phyloP scores from a whole-genome alignment of 768 basidiomycete genomes.

The Chlorophyllum brunneum region DNA sequence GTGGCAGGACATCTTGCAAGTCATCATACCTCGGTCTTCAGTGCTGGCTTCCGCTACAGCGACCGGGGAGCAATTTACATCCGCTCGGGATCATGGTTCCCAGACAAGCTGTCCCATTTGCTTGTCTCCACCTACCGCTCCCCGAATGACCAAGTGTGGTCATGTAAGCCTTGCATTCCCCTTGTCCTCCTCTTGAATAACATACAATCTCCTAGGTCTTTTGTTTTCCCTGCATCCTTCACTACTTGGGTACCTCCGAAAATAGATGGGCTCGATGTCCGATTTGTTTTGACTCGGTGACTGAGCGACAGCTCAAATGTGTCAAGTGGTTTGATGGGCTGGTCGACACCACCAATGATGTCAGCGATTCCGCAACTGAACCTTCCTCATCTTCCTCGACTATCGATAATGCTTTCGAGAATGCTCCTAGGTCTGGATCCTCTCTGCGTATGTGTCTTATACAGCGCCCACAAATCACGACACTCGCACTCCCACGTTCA shows the following conservation, averaged over 20 bases:
- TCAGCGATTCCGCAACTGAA: conserved; percentile 24
- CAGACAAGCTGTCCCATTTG: conserved; percentile 90
- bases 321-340: conserved; percentile 85
- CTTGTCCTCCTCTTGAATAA: conserved; percentile 14
- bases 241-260: conserved; percentile 81
- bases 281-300: conserved; percentile 92
- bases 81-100: conserved; percentile 50
- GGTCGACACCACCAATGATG: conserved; percentile 26
- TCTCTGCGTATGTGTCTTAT: conserved; percentile 83
- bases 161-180: conserved; percentile 62
- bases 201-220: conserved; percentile 57
- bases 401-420: conserved; percentile 29
- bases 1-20: conserved; percentile 94
- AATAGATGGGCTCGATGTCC: conserved; percentile 93
- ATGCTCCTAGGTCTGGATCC: conserved; percentile 50
- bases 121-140: conserved; percentile 83
- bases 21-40: conserved; percentile 85
- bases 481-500: conserved; percentile 90
- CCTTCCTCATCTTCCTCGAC: conserved; percentile 45
- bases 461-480: conserved; percentile 91
- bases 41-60: conserved; percentile 63
- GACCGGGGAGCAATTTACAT: conserved; percentile 29
- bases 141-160: conserved; percentile 95
- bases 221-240: conserved; percentile 92
- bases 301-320: conserved; percentile 84